Evolutionary conservation across 352 stramenopile species (phyloP).

Genomic region (Globisporangium heterothallicum): DNA sequence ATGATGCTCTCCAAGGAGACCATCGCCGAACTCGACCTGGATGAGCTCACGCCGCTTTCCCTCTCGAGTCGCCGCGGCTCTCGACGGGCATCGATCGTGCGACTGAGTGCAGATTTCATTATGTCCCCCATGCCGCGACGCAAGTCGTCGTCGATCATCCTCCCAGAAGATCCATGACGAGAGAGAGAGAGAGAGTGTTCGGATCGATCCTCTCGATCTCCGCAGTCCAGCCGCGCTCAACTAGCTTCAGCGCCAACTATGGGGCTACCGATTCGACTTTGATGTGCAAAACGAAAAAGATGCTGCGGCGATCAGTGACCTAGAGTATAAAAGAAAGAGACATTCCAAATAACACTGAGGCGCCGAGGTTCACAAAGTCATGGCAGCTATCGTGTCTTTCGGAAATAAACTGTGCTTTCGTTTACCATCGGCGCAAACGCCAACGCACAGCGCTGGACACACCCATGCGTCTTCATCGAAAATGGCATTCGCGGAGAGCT

Average conservation of each 20-base stretch:
- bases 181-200: neutral
- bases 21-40: slow-evolving; percentile 14
- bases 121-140: slow-evolving; percentile 23
- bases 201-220: slow-evolving; percentile 4
- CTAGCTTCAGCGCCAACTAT: slow-evolving; percentile 1
- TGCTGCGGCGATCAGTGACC: too few relatives aligned
- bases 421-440: too few relatives aligned
- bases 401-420: too few relatives aligned
- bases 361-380: too few relatives aligned
- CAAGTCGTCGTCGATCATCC: slow-evolving; percentile 2
- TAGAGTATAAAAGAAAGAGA: too few relatives aligned
- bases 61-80: slow-evolving; percentile 18
- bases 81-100: slow-evolving; percentile 31
- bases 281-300: too few relatives aligned
- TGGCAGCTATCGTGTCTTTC: too few relatives aligned
- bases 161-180: neutral
- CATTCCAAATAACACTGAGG: too few relatives aligned
- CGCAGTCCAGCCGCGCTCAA: neutral
- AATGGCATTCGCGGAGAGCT: too few relatives aligned
- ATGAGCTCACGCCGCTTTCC: slow-evolving; percentile 37
- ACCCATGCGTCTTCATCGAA: too few relatives aligned
- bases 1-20: slow-evolving; percentile 25
- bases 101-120: slow-evolving; percentile 31
- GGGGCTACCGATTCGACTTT: neutral
- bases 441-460: too few relatives aligned